A percentile compares a stretch with the other conserved stretches of the same genome.
phyloP scores from a whole-genome alignment of 2,329 filamentous ascomycete genomes.

The Sordariomycetes sp. region DNA sequence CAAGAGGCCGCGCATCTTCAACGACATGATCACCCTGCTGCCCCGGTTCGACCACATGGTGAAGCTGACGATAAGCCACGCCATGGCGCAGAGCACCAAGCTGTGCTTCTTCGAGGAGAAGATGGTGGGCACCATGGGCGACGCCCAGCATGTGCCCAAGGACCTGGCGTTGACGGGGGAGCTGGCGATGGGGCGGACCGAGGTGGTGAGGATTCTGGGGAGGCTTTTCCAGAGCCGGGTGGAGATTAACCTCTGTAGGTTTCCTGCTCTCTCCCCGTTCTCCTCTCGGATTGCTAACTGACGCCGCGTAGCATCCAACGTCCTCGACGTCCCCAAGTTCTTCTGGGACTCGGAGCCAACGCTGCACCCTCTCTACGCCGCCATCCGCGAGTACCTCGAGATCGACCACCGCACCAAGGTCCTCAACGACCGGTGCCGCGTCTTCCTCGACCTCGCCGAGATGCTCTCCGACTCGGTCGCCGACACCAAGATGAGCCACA shows the following conservation, averaged over 20 bases:
- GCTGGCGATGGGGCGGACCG: conserved; percentile 80
- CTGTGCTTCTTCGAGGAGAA: conserved; percentile 91
- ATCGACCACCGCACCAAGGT: conserved; percentile 95
- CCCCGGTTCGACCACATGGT: conserved; percentile 95
- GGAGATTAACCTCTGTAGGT: conserved; percentile 92
- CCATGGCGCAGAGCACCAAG: conserved; percentile 95
- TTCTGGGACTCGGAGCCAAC: conserved; percentile 98
- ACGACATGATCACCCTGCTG: conserved; percentile 97
- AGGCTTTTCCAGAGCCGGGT: conserved; percentile 87
- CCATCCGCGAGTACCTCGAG: conserved; percentile 93
- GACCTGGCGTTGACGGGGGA: conserved; percentile 80
- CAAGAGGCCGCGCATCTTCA: conserved; percentile 83
- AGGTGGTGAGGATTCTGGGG: conserved; percentile 87
- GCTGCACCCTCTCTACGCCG: conserved; percentile 84
- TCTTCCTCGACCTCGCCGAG: conserved; percentile 92
- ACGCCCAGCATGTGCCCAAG: conserved; percentile 87
- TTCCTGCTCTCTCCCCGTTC: background rate
- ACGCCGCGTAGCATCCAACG: conserved; percentile 18
- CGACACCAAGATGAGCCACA: conserved; percentile 88
- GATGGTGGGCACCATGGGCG: conserved; percentile 88
- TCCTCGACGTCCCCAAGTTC: conserved; percentile 92
- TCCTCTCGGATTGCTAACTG: background rate
- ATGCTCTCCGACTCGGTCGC: conserved; percentile 88
- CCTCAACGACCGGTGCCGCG: conserved; percentile 90
- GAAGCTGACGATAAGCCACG: conserved; percentile 93